Evolutionary conservation across 1,139 yeast species (phyloP).

Genomic region (Yamadazyma jaroonii): DNA sequence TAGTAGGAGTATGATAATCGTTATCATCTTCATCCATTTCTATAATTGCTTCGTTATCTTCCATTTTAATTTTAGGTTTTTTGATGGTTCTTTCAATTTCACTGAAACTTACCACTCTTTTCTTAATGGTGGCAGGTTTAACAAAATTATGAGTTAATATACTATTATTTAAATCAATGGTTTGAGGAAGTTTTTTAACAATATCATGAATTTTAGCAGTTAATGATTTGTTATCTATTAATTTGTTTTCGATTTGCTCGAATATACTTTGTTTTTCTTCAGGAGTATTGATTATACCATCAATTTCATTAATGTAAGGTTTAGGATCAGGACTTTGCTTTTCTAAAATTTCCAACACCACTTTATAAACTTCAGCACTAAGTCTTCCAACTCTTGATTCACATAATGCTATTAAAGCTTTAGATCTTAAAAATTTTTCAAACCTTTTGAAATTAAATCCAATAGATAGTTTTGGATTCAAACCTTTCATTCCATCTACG

Average conservation of each 20-base stretch:
- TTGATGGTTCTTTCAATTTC: conserved; percentile 24
- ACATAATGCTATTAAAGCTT: conserved; percentile 61
- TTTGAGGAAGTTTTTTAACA: conserved; percentile 40
- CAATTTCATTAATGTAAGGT: conserved; percentile 29
- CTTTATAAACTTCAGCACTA: conserved; percentile 62
- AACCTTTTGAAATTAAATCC: conserved; percentile 66
- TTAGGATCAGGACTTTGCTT: conserved; percentile 43
- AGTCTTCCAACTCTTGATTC: conserved; percentile 68
- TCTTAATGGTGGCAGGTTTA: conserved; percentile 22
- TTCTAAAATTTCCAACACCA: conserved; percentile 60
- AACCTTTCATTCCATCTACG: conserved; percentile 34
- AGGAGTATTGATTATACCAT: conserved; percentile 42
- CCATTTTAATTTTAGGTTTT: conserved; percentile 44
- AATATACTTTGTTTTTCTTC: conserved; percentile 31
- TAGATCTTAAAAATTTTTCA: conserved; percentile 62
- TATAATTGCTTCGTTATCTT: conserved; percentile 23
- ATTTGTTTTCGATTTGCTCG: conserved; percentile 30
- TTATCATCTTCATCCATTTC: conserved; percentile 4
- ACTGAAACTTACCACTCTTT: conserved; percentile 24
- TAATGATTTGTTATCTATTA: conserved; percentile 39
- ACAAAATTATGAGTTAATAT: conserved; percentile 38
- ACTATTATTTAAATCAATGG: conserved; percentile 48
- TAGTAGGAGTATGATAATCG: neutral
- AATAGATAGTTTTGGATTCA: conserved; percentile 52
- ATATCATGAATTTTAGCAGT: conserved; percentile 56